Evolutionary conservation across 2,329 filamentous ascomycete genomes (phyloP), one percentile per base, ranked within the genome.

Genomic region (Talaromyces albobiverticillius): DNA sequence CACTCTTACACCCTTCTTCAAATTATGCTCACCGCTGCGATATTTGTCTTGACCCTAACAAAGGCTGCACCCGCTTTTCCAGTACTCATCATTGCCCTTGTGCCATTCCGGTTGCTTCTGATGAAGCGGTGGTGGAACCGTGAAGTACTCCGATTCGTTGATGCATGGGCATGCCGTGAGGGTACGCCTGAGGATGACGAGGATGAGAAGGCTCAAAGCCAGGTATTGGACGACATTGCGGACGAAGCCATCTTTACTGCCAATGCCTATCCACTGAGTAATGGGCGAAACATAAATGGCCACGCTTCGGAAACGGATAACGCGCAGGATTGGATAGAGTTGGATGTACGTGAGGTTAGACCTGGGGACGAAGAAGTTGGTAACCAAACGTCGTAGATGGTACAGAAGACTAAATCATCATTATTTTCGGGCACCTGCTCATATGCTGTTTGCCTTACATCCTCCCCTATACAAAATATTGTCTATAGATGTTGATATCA

Each of bases 21-120:
- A 64, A 78, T 87, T 22, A 59, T 81, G 1, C 67, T 84, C 42
- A 85, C 84, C 2, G 77, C 78, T 0, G 73, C 79, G 4, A 80
- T 87, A n/a, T 87, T 87, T 61, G 79, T 81, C 31, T 69, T 86
- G 14, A 87, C 83, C 0, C 72, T 86, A 49, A 86, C 83, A 0
- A 76, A 80, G n/a, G 83, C 79, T 0, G 83, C 83, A 0, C 82
- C 83, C 0, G 82, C 79, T 0, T 87, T 87, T 59, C 84, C 84
- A 1, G 69, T 87, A 7, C 76, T 86, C 23, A 85, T 87, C 56
- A 82, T 86, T 51, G 76, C 79, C 5, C 67, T 86, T n/a, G 83
- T 87, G 1, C 84, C 84, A 0, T 73, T 84, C n/a, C 73, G 84
- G 10, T 64, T 87, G 8, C 71, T 79, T 14, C 51, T 85, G 11